Percentiles rank a stretch among this genome's conserved stretches.
phyloP scores from a whole-genome alignment of 208 protist species.

The Acanthamoeba triangularis region DNA sequence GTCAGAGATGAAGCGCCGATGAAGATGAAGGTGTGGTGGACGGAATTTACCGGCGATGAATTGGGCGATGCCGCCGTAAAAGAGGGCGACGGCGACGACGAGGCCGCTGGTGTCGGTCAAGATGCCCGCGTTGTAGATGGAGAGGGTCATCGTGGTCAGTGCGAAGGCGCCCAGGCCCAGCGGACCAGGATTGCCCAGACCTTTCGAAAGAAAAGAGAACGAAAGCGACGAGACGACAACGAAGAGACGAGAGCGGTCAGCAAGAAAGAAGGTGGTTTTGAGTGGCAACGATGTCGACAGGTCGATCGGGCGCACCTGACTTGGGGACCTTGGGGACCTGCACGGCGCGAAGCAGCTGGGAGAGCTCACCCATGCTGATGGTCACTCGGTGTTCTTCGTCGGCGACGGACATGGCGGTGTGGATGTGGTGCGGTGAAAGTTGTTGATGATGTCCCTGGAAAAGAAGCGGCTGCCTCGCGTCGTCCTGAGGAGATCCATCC shows the following conservation, averaged over 20 bases:
- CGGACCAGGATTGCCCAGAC: conserved; percentile 68
- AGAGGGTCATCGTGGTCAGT: conserved; percentile 50
- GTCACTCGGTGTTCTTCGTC: not conserved
- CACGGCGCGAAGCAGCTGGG: not conserved
- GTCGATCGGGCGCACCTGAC: too few species aligned
- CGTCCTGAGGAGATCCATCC: too few species aligned
- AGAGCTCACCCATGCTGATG: conserved; percentile 42
- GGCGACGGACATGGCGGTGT: not conserved
- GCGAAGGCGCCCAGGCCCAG: conserved; percentile 43
- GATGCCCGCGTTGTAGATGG: conserved; percentile 62
- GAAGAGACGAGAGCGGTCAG: not conserved
- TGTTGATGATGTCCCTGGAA: not conserved
- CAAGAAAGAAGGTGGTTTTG: too few species aligned
- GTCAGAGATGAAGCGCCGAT: not conserved
- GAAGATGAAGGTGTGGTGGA: not conserved
- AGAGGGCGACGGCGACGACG: conserved; percentile 26
- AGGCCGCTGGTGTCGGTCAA: conserved; percentile 18
- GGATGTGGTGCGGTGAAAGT: not conserved
- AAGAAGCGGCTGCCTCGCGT: too few species aligned
- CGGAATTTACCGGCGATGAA: conserved; percentile 71
- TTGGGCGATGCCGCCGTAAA: conserved; percentile 70
- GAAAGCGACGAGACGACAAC: not conserved
- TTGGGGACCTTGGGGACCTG: not conserved
- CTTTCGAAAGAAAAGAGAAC: conserved; percentile 10
- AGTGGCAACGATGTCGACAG: too few species aligned